A percentile compares a stretch with the other conserved stretches of the same genome.
These are phyloP conservation scores for Aspergillus ibericus DNA, from an alignment of 2,329 filamentous ascomycete species.

Conservation along the genomic window DNA sequence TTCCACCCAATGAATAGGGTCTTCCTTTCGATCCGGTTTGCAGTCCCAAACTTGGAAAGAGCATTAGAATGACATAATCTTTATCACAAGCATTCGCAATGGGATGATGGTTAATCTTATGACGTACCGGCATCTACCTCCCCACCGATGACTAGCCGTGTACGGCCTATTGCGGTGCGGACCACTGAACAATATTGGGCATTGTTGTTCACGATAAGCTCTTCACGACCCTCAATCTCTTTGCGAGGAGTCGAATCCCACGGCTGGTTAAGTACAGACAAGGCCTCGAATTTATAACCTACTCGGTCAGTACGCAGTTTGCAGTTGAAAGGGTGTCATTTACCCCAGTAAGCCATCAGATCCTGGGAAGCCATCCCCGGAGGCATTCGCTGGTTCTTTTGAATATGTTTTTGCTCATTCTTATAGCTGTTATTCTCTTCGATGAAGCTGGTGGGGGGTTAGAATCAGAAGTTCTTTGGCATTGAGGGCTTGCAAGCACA, in stretches of 20 bases:
- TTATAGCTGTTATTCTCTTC: constrained; percentile 85
- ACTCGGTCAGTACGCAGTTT: constrained; percentile 10
- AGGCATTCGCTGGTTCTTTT: constrained; percentile 52
- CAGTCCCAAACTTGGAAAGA: constrained; percentile 69
- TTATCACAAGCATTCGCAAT: not conserved
- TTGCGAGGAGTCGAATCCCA: constrained; percentile 73
- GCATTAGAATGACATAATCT: constrained; percentile 1
- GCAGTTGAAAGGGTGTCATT: not conserved
- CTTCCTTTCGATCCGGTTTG: constrained; percentile 65
- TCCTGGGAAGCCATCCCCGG: constrained; percentile 65
- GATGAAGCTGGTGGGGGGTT: constrained; percentile 66
- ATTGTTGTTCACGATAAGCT: constrained; percentile 77
- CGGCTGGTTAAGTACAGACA: constrained; percentile 71
- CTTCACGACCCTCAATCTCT: constrained; percentile 73
- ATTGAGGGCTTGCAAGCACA: constrained; percentile 17
- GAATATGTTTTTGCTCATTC: constrained; percentile 59
- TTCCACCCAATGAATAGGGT: constrained; percentile 88
- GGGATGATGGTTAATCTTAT: not conserved
- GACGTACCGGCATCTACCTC: constrained; percentile 83
- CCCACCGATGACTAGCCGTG: constrained; percentile 76
- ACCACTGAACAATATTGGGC: constrained; percentile 96
- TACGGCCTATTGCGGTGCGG: constrained; percentile 77
- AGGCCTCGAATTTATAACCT: constrained; percentile 96
- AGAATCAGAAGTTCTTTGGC: not conserved
- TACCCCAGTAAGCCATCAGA: constrained; percentile 92